Evolutionary conservation across 768 basidiomycete genomes (phyloP), one percentile per base, ranked within the genome.

Genomic region (Boletales sp.): DNA sequence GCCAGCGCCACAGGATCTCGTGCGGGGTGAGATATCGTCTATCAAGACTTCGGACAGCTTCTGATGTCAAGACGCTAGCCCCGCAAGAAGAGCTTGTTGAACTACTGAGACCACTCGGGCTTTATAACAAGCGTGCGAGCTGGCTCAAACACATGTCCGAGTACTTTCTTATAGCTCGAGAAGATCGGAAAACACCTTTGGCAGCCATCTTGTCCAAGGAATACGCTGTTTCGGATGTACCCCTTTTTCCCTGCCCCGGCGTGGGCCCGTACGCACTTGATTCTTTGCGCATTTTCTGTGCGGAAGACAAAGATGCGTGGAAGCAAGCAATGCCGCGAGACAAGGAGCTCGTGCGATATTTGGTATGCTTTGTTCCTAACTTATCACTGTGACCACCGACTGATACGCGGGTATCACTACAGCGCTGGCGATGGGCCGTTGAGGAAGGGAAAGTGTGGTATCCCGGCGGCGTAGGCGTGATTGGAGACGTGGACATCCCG

Each of bases 381-480:
- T 27, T 39, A 12, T 18, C 24, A 21, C 18, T 12, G 11, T 42
- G n/a, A 19, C 32, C 18, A 7, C 19, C 15, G 32, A 44, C 18
- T 29, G 8, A n/a, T 6, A 17, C 19, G 27, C 19, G 32, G 13
- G 31, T n/a, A 36, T 41, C 40, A 51, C 17, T 18, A 37, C 50
- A 89, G 86, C 79, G 74, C 51, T 89, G 86, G 86, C 81, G 80
- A 62, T 88, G 86, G 86, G 85, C 86, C 1, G 71, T 73, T 31
- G 67, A 72, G 30, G 79, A 82, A 46, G 66, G 70, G 7, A 74
- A 72, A 50, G 59, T 74, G 49, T 86, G 83, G 83, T 67, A 68
- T 27, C 73, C 82, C 0, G 35, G 43, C 8, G 68, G 58, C 9
- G 45, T 54, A 19, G 83, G 82, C 0, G 70, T 72, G 5, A 55